Conservation (phyloP, 2,329 filamentous ascomycete genomes). For the Zasmidium angulare region DNA sequence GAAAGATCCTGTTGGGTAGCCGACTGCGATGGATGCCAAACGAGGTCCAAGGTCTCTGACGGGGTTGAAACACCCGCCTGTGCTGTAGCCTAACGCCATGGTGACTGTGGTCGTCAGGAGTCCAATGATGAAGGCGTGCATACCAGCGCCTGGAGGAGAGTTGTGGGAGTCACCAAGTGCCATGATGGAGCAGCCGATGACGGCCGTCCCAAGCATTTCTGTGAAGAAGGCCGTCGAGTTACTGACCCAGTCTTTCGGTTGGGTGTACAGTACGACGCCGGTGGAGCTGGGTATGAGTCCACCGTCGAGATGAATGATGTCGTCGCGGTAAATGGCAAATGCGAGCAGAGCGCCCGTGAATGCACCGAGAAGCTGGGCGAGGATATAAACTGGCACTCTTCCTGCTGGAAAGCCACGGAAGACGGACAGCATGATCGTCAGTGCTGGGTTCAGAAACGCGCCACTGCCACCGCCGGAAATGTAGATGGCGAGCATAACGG, state of each 20-base stretch:
- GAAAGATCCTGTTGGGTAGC: conserved; percentile 42
- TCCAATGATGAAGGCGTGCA: conserved; percentile 53
- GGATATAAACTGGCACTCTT: conserved; percentile 52
- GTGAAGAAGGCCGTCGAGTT: conserved; percentile 48
- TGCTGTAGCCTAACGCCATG: conserved; percentile 49
- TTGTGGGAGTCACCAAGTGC: conserved; percentile 32
- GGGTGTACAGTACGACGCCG: conserved; percentile 29
- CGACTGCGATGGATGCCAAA: conserved; percentile 46
- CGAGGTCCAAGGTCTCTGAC: conserved; percentile 53
- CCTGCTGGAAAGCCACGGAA: conserved; percentile 55
- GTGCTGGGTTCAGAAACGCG: conserved; percentile 49
- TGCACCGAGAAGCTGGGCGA: conserved; percentile 55
- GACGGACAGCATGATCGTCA: conserved; percentile 43
- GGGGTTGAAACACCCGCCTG: conserved; percentile 51
- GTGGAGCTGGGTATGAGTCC: conserved; percentile 28
- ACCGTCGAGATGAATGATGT: conserved; percentile 41
- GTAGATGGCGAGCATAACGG: conserved; percentile 50
- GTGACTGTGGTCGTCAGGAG: conserved; percentile 40
- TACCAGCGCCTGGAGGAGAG: conserved; percentile 45
- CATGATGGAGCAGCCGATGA: conserved; percentile 46
- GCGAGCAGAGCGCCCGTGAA: conserved; percentile 51
- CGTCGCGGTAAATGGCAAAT: conserved; percentile 44
- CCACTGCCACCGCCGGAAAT: conserved; percentile 48
- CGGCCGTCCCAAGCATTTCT: conserved; percentile 35
- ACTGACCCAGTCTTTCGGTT: conserved; percentile 27